Evolutionary conservation across 2,329 filamentous ascomycete genomes (phyloP), one percentile per base, ranked within the genome.

Genomic region (Xylaria sp.): DNA sequence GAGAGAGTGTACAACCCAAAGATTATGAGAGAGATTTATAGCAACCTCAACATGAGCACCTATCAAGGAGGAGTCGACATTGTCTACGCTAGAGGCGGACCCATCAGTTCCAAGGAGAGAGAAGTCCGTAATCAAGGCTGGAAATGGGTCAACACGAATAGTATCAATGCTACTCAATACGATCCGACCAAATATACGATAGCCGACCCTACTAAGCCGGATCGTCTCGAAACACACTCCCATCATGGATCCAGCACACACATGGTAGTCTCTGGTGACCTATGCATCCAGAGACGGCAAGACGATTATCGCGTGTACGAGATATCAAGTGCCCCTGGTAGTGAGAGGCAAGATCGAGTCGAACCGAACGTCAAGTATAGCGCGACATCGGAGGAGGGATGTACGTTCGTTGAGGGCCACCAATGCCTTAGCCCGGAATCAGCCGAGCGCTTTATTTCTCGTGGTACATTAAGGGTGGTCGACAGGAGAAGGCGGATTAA

Each of bases 371-470:
- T 47, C 30, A 17, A 4, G 3, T 72, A 71, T 50, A 65, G 48
- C 19, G 70, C 39, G 12, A 58, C 63, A 0, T 71, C 67, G 4
- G 34, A 2, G 19, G 9, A 8, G 0, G 70, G 68, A 27, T 64
- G 65, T 32, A 56, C 17, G 1, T 71, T 74, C 32, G 67, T 72
- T 8, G 71, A 72, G 27, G 71, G 67, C 1, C 72, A 71, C 19
- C 32, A 19, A 8, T 53, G 24, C 19, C 63, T 74, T 5, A 73
- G 69, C 9, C 69, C 72, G 5, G n/a, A 39, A 12, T 68, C 66
- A 0, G 72, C 69, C 1, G 71, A 70, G 48, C 70, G 71, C 6
- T 71, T 72, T 47, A 70, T 74, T 2, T 58, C 30, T 1, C 69
- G 70, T 9, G 72, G 67, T 34, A 72, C 66, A 11, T 19, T 74